phyloP scores from a whole-genome alignment of 2,329 filamentous ascomycete genomes.

The Podosphaera aphanis region DNA sequence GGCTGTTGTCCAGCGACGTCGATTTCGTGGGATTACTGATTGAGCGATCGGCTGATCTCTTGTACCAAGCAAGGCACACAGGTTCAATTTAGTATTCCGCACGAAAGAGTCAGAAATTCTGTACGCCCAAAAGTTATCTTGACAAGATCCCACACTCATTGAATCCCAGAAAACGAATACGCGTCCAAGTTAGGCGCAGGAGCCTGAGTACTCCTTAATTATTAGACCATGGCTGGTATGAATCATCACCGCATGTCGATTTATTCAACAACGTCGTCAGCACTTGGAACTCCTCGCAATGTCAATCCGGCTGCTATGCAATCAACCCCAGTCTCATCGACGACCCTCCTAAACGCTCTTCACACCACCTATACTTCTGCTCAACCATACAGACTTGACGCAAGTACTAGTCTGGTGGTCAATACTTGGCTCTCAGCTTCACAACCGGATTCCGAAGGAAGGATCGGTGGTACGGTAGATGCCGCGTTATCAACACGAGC shows the following conservation, averaged over 20 bases:
- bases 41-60: no score
- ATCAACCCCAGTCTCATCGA: slow-evolving; percentile 67
- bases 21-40: no score
- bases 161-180: background rate
- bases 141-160: no score
- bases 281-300: slow-evolving; percentile 30
- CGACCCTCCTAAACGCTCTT: slow-evolving; percentile 72
- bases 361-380: slow-evolving; percentile 71
- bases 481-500: slow-evolving; percentile 52
- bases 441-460: slow-evolving; percentile 43
- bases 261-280: slow-evolving; percentile 44
- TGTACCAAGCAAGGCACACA: no score
- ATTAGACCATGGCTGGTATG: slow-evolving; percentile 11
- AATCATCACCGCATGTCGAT: slow-evolving; percentile 27
- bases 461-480: slow-evolving; percentile 58
- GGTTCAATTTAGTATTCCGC: no score
- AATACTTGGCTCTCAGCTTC: slow-evolving; percentile 84
- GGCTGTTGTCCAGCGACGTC: no score
- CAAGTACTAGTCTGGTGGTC: slow-evolving; percentile 73
- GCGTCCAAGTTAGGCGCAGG: slow-evolving; percentile 4
- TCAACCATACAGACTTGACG: slow-evolving; percentile 68
- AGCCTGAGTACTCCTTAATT: slow-evolving; percentile 2
- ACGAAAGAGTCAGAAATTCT: no score
- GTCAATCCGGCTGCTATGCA: slow-evolving; percentile 36
- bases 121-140: no score